Evolutionary conservation across 768 basidiomycete species (phyloP), one percentile per base, ranked within the genome.

Genomic region (Mycena pura): DNA sequence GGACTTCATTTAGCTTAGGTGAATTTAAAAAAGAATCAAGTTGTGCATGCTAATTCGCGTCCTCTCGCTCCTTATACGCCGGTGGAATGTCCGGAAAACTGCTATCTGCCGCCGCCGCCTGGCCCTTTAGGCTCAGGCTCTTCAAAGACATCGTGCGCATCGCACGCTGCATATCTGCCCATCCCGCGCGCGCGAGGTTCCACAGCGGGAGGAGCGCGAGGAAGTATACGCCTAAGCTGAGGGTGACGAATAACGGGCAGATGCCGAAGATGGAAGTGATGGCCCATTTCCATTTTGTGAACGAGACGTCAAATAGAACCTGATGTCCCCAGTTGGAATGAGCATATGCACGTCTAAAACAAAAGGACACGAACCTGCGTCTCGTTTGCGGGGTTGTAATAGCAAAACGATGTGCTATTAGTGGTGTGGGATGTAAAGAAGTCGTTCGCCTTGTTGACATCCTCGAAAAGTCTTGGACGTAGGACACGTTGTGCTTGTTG

Each of bases 211-310:
- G 31, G 31, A 48, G 8, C 15, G 24, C n/a, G 40, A 51, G 21
- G 25, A 38, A 25, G 28, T 24, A 38, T 13, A 36, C 57, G 32
- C 58, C 50, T 29, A 62, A 17, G 19, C 38, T 24, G 14, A 66
- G 36, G n/a, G 51, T 41, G 10, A 66, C 9, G 34, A 57, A 13
- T 6, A 66, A 21, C 3, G 67, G 67, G 0, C 65, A 39, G 17
- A 68, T 66, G 6, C 67, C 67, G 43, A 68, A 68, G 9, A 68
- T 25, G 3, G 67, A 24, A 9, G 64, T 60, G 39, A 68, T 55
- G 3, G 40, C 67, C 67, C 64, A 68, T 57, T 63, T 68, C 67
- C 67, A 68, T 8, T 45, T 21, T 9, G 67, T 68, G 22, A 63
- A 57, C 14, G 32, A 34, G 22, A 66, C 61, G 38, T 68, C 45